Conservation (phyloP, 139 green algal species). For the Deuterostichococcus epilithicus region DNA sequence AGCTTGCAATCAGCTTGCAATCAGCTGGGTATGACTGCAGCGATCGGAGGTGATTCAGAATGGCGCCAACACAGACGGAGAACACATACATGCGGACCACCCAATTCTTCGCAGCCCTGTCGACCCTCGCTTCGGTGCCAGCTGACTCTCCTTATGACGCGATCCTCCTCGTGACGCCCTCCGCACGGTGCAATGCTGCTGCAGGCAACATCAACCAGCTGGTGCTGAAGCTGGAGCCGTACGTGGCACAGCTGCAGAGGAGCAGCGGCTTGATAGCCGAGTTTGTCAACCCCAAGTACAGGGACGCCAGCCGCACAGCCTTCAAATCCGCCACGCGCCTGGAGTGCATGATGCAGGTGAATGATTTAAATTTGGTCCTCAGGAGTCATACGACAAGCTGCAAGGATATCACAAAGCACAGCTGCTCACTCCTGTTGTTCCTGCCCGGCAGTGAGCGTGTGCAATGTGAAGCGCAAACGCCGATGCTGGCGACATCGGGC, state of each 20-base stretch:
- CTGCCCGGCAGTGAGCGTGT: neutral
- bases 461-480: neutral
- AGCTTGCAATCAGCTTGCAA: too few species aligned
- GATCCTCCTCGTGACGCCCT: neutral
- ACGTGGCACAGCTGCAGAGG: constrained; percentile 63
- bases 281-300: constrained; percentile 99
- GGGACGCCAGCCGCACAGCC: constrained; percentile 72
- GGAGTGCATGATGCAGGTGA: constrained; percentile 99
- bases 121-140: neutral
- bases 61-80: too few species aligned
- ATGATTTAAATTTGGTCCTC: too few species aligned
- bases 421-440: neutral
- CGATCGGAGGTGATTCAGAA: too few species aligned
- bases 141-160: neutral
- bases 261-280: constrained; percentile 87
- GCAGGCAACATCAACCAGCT: constrained; percentile 96
- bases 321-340: constrained; percentile 96
- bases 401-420: neutral
- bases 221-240: constrained; percentile 78
- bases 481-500: neutral
- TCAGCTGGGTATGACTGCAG: too few species aligned
- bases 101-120: too few species aligned
- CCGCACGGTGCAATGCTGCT: neutral
- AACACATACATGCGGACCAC: too few species aligned
- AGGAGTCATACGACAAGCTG: neutral